Percentiles rank a stretch among this genome's conserved stretches.
These are phyloP conservation scores for Leptodontidium sp. DNA, from an alignment of 2,329 filamentous ascomycete species.

Conservation along the genomic window DNA sequence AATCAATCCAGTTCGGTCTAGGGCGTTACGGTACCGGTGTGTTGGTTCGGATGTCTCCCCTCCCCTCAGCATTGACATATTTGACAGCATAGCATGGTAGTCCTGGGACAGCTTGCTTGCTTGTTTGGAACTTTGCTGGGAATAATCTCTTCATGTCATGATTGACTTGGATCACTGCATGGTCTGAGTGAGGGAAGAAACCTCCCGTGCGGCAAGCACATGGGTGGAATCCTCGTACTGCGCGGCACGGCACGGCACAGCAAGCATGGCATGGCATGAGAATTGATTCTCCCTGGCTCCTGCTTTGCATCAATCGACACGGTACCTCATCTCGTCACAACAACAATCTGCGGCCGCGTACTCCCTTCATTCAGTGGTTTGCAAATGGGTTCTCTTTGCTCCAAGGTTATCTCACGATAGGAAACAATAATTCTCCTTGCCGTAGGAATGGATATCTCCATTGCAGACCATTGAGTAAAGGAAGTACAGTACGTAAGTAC, in stretches of 20 bases:
- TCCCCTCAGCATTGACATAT: not conserved
- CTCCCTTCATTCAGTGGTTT: too few relatives aligned
- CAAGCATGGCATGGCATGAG: too few relatives aligned
- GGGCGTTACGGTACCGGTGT: not conserved
- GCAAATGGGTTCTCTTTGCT: too few relatives aligned
- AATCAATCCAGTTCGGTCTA: not conserved
- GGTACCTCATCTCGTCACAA: not conserved
- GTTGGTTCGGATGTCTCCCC: not conserved
- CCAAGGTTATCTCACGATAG: too few relatives aligned
- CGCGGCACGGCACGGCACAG: too few relatives aligned
- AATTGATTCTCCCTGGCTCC: not conserved
- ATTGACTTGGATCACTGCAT: slow-evolving; percentile 1
- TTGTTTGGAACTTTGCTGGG: not conserved
- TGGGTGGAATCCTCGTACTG: not conserved
- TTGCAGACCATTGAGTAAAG: too few relatives aligned
- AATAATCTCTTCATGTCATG: not conserved
- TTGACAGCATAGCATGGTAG: not conserved
- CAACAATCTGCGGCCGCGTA: not conserved
- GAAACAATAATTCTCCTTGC: too few relatives aligned
- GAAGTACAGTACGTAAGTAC: too few relatives aligned
- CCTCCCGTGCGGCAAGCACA: slow-evolving; percentile 5
- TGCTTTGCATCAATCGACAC: not conserved
- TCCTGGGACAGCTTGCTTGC: not conserved
- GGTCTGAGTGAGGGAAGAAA: slow-evolving; percentile 10
- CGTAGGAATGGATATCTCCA: too few relatives aligned